Conservation (phyloP, 2,329 filamentous ascomycete species). For the Plectosphaerella plurivora region DNA sequence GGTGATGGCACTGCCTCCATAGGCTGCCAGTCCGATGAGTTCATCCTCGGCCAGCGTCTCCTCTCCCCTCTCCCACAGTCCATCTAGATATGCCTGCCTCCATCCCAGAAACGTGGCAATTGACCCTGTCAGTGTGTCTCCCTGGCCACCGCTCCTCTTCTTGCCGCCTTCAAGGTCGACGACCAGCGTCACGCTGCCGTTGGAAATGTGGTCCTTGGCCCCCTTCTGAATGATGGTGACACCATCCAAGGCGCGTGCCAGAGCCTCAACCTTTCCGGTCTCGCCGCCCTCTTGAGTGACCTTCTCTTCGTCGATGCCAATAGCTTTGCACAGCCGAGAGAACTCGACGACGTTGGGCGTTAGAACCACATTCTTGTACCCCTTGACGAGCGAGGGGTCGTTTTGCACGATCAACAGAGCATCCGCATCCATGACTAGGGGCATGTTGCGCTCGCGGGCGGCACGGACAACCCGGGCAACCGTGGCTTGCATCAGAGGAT, state of each 20-base stretch:
- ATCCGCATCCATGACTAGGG: conserved; percentile 89
- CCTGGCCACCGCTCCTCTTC: conserved; percentile 92
- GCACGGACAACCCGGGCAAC: conserved; percentile 74
- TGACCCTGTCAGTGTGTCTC: conserved; percentile 87
- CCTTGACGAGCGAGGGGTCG: conserved; percentile 70
- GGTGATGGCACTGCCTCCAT: conserved; percentile 82
- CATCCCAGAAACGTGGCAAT: conserved; percentile 87
- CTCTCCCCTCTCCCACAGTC: conserved; percentile 55
- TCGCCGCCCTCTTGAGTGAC: conserved; percentile 30
- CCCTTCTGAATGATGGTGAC: conserved; percentile 94
- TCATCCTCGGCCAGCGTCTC: conserved; percentile 42
- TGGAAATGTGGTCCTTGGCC: conserved; percentile 72
- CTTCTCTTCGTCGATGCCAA: conserved; percentile 57
- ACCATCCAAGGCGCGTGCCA: conserved; percentile 75
- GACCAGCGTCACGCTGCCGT: conserved; percentile 69
- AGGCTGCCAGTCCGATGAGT: conserved; percentile 74
- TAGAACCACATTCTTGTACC: conserved; percentile 79
- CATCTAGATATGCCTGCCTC: conserved; percentile 80
- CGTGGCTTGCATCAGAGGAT: conserved; percentile 84
- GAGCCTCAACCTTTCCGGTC: conserved; percentile 51
- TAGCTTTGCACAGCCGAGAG: conserved; percentile 69
- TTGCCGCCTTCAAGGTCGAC: conserved; percentile 75
- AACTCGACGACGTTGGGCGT: conserved; percentile 97
- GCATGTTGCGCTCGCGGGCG: conserved; percentile 66
- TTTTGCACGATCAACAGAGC: conserved; percentile 75